A percentile compares a stretch with the other conserved stretches of the same genome.
These are phyloP conservation scores for Globisporangium nunn DNA, from an alignment of 352 stramenopile species.

Conservation along the genomic window DNA sequence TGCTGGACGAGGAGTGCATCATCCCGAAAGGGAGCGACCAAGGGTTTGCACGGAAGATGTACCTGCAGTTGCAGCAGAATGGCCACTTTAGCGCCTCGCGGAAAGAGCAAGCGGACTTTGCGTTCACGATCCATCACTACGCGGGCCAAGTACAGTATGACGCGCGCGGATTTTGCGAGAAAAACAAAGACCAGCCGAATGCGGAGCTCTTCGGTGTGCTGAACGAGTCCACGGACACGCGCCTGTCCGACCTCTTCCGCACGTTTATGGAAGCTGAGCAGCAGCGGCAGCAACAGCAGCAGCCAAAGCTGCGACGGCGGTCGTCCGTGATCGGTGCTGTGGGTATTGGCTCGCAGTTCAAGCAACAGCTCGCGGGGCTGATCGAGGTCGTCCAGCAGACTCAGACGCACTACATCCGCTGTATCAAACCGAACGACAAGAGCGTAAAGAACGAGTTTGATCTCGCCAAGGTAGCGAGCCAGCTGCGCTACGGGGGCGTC, in stretches of 20 bases:
- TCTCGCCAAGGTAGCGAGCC: conserved; percentile 55
- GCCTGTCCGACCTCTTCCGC: conserved; percentile 56
- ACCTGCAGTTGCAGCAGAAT: conserved; percentile 56
- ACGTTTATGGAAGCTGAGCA: conserved; percentile 58
- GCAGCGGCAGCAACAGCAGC: conserved; percentile 20
- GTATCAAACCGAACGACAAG: conserved; percentile 97
- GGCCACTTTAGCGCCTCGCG: conserved; percentile 49
- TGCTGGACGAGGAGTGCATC: conserved; percentile 84
- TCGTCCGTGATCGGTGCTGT: conserved; percentile 64
- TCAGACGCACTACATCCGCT: conserved; percentile 97
- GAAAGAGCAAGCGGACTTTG: conserved; percentile 59
- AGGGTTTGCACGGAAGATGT: conserved; percentile 70
- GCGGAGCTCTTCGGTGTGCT: conserved; percentile 64
- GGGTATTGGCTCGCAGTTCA: conserved; percentile 90
- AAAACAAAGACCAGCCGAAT: conserved; percentile 86
- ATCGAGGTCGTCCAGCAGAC: conserved; percentile 92
- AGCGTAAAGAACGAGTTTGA: conserved; percentile 90
- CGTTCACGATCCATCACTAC: conserved; percentile 81
- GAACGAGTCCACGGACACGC: conserved; percentile 48
- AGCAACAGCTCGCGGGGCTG: conserved; percentile 88
- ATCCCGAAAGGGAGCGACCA: conserved; percentile 74
- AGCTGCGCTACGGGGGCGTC: conserved; percentile 79
- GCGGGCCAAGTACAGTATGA: conserved; percentile 71
- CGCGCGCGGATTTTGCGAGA: conserved; percentile 76
- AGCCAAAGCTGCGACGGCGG: conserved; percentile 46